phyloP scores from a whole-genome alignment of 108 stramenopile species.

The Fragilariopsis cylindrus region DNA sequence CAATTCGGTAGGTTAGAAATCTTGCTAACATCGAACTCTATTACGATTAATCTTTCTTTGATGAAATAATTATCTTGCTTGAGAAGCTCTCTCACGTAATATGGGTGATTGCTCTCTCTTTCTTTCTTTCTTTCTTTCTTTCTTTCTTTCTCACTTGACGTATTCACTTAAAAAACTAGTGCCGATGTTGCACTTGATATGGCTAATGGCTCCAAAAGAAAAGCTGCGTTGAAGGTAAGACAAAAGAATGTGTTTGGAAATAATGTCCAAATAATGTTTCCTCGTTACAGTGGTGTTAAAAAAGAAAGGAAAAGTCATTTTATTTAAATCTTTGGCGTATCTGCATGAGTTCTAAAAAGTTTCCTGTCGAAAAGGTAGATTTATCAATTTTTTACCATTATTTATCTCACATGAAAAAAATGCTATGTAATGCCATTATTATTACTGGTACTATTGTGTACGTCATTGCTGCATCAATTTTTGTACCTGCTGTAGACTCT shows the following conservation, averaged over 20 bases:
- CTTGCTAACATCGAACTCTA: background rate
- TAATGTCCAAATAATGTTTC: too few species aligned
- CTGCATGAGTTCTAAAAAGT: too few species aligned
- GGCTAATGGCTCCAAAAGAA: conserved; percentile 64
- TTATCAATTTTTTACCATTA: background rate
- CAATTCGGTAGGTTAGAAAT: conserved; percentile 16
- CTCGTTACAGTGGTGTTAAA: too few species aligned
- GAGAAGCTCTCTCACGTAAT: too few species aligned
- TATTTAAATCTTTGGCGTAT: too few species aligned
- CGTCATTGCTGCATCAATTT: background rate
- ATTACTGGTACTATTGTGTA: background rate
- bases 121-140: background rate
- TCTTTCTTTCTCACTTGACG: background rate
- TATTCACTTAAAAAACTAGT: background rate
- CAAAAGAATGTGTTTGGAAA: background rate
- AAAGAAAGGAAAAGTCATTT: too few species aligned
- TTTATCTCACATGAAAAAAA: background rate
- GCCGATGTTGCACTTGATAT: conserved; percentile 55
- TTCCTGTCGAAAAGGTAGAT: too few species aligned
- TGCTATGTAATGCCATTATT: background rate
- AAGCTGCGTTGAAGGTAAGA: conserved; percentile 67
- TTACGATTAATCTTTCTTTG: background rate
- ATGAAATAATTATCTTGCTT: background rate
- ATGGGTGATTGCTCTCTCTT: background rate
- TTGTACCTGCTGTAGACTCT: conserved; percentile 32